Base-by-base conservation (phyloP, 2,329 filamentous ascomycete species). In the Penicillium freii region DNA sequence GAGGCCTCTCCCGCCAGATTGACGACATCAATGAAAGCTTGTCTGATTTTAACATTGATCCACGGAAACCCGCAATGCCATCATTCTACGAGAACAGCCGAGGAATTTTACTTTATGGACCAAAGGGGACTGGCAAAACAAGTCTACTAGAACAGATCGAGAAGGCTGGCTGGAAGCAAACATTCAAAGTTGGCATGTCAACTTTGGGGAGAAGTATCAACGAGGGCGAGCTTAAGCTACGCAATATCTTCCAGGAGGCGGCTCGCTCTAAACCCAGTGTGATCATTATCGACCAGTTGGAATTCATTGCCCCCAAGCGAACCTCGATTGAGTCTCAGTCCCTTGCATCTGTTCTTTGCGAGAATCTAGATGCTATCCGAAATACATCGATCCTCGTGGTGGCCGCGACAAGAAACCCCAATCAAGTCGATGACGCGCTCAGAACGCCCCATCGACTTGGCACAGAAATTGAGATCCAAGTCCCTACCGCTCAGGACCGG, bases 71-170 rank as follows among this genome's bases (percentile, higher is more conserved):
- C 38, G 62, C 59, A n/a, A 74, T 76, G 77, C 78, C 69, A 54
- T 67, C 62, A 43, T 81, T 72, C 54, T 77, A 73, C 63, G 71
- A 66, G 66, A 71, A 69, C 66, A 75, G 64, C 77, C 82, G 83
- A 51, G 86, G 85, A 0, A 82, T 94, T 36, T 81, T 94, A 25
- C 79, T 97, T 5, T 87, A 95, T 70, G 93, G 93, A 15, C 87
- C 90, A 19, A 84, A 85, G 60, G 92, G 93, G 11, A 95, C 90
- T 0, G 93, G 93, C 25, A 97, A 97, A 76, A 88, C 86, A 0
- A 81, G 89, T 62, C 78, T 97, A 0, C 77, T 97, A 1, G 73
- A 87, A 17, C 83, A 84, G 33, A 80, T 97, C 21, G 83, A 86
- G 9, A 81, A 79, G 7, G 84, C 86, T 0, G 82, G 81, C 57